These are phyloP conservation scores for Metarhizium humberi DNA, from an alignment of 2,329 filamentous ascomycete genomes.

Conservation along the genomic window DNA sequence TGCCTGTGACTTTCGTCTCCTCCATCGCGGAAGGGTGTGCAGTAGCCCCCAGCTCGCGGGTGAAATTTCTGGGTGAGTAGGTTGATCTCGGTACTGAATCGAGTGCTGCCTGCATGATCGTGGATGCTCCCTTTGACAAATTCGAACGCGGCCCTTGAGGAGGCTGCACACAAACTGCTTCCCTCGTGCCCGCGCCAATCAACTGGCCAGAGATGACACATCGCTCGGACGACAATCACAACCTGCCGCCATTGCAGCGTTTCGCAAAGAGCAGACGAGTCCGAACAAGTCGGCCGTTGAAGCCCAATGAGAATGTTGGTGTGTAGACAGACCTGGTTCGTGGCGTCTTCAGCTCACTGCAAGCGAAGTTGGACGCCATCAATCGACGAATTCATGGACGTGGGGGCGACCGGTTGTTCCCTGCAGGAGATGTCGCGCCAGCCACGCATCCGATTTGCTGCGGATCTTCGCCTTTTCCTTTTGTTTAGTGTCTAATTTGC, in stretches of 20 bases:
- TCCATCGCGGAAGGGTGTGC: too few relatives aligned
- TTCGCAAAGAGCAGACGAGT: neutral
- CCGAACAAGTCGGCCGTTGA: neutral
- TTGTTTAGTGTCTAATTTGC: too few relatives aligned
- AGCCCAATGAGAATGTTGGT: neutral
- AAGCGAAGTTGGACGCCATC: neutral
- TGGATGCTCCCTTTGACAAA: neutral
- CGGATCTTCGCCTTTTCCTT: neutral
- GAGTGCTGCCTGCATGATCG: neutral
- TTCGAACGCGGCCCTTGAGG: neutral
- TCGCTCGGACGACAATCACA: neutral
- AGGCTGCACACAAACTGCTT: neutral
- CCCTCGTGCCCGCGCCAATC: neutral
- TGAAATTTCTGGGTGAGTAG: neutral
- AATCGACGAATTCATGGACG: constrained; percentile 1
- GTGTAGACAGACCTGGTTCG: neutral
- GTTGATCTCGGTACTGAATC: neutral
- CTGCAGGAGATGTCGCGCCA: neutral
- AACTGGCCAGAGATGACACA: neutral
- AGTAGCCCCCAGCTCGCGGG: neutral
- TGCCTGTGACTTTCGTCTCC: too few relatives aligned
- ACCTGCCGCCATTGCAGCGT: neutral
- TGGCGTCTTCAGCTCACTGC: constrained; percentile 1
- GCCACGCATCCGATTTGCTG: neutral
- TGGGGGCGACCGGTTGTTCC: neutral